A percentile compares a stretch with the other conserved stretches of the same genome.
Conservation (phyloP, 2,329 filamentous ascomycete genomes). For the Colletotrichum sublineola region DNA sequence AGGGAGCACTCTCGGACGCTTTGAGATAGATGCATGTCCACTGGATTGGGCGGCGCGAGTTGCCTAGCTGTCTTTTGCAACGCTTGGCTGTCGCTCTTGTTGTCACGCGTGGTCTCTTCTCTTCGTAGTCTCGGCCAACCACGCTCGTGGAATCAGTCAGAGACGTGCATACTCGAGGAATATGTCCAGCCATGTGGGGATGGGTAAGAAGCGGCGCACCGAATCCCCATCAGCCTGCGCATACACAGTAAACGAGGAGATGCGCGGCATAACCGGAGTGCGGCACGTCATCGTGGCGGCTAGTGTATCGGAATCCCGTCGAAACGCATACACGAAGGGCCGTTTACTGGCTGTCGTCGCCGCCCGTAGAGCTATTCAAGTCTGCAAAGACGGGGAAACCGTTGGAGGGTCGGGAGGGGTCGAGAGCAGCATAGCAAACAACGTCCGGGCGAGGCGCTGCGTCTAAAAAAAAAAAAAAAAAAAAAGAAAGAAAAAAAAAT, state of each 20-base stretch:
- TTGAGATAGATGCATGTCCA: neutral
- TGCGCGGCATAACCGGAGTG: neutral
- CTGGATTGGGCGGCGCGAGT: neutral
- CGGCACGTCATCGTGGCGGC: constrained; percentile 32
- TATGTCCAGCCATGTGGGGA: constrained; percentile 9
- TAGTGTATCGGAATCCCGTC: constrained; percentile 35
- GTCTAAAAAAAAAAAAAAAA: neutral
- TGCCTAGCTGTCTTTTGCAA: constrained; percentile 5
- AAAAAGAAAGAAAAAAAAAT: neutral
- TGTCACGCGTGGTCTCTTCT: constrained; percentile 3
- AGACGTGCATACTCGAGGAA: constrained; percentile 23
- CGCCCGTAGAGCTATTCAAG: constrained; percentile 21
- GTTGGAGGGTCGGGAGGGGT: neutral
- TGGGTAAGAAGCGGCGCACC: neutral
- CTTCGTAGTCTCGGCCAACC: constrained; percentile 28
- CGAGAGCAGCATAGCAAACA: neutral
- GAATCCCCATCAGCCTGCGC: neutral
- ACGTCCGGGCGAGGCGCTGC: constrained; percentile 30
- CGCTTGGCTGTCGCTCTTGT: constrained; percentile 14
- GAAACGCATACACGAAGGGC: constrained; percentile 34
- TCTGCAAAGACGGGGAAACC: constrained; percentile 6
- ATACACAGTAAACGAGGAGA: constrained; percentile 12
- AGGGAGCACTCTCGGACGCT: constrained; percentile 6
- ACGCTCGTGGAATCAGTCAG: constrained; percentile 17
- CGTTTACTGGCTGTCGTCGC: constrained; percentile 24